Evolutionary conservation across 768 basidiomycete genomes (phyloP), one percentile per base, ranked within the genome.

Genomic region (Psilocybe subaeruginosa): DNA sequence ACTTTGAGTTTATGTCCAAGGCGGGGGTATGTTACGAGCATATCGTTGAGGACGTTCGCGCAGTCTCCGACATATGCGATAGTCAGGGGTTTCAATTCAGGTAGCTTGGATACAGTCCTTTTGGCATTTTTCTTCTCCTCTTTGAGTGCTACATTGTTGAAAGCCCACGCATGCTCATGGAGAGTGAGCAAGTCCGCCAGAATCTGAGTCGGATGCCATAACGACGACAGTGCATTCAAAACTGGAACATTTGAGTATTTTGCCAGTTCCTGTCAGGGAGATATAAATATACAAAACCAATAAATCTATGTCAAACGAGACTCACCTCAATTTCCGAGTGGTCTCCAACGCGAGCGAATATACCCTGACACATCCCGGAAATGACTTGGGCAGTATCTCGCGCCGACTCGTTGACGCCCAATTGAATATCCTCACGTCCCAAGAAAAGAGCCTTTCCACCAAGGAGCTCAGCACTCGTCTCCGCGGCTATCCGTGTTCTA

Each of bases 131-230:
- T 63, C 41, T 43, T 43, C 41, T 54, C 43, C 27, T 49, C 46
- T 58, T 56, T 19, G 37, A 35, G 31, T 17, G 5, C 29, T 64
- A 45, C 59, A 64, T 56, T n/a, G 58, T 72, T 74, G 66, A 92
- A 91, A 7, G 84, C 73, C 64, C 84, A 77, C 0, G 83, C 82
- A 60, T 87, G 80, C 71, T 97, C 95, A 68, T 93, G 87, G 14
- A 99, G 82, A 0, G 96, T 96, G 63, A 99, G 80, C 4, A 99
- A 73, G 78, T 98, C 95, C 2, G 97, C 97, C 30, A 99, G 88
- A 62, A 90, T 87, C 71, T 99, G 97, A 0, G 95, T 96, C 2
- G 97, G 97, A 71, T 99, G 97, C 90, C 94, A 99, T 47, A 95
- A 84, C 16, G 91, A 91, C 2, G 95, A 97, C 17, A 99, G 88